A percentile compares a stretch with the other conserved stretches of the same genome.
Conservation (phyloP, 768 basidiomycete species). For the Pleurotus citrinopileatus region DNA sequence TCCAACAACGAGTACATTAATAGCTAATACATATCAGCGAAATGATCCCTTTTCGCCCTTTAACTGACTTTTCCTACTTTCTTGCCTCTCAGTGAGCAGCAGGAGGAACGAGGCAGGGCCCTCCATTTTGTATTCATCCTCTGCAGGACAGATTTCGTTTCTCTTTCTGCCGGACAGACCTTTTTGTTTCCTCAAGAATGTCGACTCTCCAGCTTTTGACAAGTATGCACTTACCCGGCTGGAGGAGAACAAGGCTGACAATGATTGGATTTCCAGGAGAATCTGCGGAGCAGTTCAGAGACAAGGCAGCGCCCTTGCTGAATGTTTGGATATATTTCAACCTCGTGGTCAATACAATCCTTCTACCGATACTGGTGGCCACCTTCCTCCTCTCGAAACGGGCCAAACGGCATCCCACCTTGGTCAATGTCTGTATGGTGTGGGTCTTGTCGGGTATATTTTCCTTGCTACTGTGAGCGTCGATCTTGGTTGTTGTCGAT, state of each 20-base stretch:
- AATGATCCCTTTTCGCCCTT: background rate
- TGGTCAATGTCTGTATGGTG: conserved; percentile 45
- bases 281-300: conserved; percentile 19
- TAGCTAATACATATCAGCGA: background rate
- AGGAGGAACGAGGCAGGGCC: conserved; percentile 2
- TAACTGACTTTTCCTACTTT: background rate
- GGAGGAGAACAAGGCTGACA: too few relatives aligned
- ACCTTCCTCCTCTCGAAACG: conserved; percentile 41
- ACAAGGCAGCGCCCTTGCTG: conserved; percentile 25
- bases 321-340: conserved; percentile 42
- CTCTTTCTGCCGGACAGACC: conserved; percentile 21
- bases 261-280: conserved; percentile 16
- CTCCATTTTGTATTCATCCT: background rate
- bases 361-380: conserved; percentile 39
- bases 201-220: background rate
- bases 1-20: background rate
- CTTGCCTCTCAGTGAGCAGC: too few relatives aligned
- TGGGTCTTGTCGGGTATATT: conserved; percentile 46
- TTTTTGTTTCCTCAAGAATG: conserved; percentile 1
- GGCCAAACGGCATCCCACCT: conserved; percentile 36
- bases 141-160: conserved; percentile 20
- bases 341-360: conserved; percentile 41
- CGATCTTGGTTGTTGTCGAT: background rate
- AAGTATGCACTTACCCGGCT: too few relatives aligned
- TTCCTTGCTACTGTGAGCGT: conserved; percentile 39